Percentiles rank a stretch among this genome's conserved stretches.
These are phyloP conservation scores for Pyrenophora graminea DNA, from an alignment of 2,329 filamentous ascomycete species.

Conservation along the genomic window DNA sequence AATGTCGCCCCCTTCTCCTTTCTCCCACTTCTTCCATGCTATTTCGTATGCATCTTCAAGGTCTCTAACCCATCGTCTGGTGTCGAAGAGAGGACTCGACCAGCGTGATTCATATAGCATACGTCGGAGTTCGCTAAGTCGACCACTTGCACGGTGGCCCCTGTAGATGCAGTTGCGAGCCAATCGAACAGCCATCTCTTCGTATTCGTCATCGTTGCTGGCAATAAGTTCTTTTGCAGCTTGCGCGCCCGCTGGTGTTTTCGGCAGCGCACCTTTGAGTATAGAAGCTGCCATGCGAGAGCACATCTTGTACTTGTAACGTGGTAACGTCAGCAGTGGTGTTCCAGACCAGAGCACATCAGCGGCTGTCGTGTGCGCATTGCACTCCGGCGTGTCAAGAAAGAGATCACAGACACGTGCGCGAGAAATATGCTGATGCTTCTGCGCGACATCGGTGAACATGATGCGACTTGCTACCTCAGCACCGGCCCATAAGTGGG, in stretches of 20 bases:
- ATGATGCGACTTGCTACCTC: constrained; percentile 85
- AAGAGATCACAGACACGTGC: constrained; percentile 93
- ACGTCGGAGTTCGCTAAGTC: constrained; percentile 77
- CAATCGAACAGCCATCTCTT: constrained; percentile 58
- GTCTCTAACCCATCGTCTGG: constrained; percentile 85
- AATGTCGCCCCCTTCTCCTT: constrained; percentile 87
- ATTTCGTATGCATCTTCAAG: constrained; percentile 85
- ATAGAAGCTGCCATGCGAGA: constrained; percentile 97
- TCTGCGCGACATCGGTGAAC: constrained; percentile 96
- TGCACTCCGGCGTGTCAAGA: constrained; percentile 96
- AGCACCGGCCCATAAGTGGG: constrained; percentile 78
- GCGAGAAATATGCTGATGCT: constrained; percentile 89
- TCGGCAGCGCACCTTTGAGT: constrained; percentile 83
- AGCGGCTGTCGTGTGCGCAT: constrained; percentile 95
- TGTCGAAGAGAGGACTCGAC: constrained; percentile 88
- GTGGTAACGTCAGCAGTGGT: constrained; percentile 83
- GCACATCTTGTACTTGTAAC: constrained; percentile 98
- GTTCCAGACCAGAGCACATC: constrained; percentile 97
- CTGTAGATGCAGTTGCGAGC: constrained; percentile 39
- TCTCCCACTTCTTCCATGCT: constrained; percentile 87
- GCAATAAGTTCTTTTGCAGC: constrained; percentile 79
- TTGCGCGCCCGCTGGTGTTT: constrained; percentile 65
- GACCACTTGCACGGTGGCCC: constrained; percentile 55
- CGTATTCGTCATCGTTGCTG: constrained; percentile 78
- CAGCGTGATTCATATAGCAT: constrained; percentile 83